Evolutionary conservation across 1,284 basidiomycete genomes (phyloP), one percentile per base, ranked within the genome.

Genomic region (Cutaneotrichosporon sp.): DNA sequence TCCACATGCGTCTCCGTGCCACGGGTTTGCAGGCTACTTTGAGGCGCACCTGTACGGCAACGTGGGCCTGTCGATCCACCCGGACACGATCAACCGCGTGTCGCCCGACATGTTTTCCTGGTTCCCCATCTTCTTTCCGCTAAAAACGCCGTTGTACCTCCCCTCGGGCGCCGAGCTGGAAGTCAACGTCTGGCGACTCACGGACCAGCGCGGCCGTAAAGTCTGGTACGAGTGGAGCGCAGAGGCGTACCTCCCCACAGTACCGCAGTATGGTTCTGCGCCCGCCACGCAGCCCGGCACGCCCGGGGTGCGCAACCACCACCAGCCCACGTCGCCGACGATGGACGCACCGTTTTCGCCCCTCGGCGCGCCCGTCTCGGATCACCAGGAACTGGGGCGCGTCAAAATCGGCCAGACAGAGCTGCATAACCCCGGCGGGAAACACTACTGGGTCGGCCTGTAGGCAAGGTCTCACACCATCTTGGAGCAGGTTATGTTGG

Each of bases 141-240:
- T 93, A 69, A 87, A 85, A 85, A 88, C 94, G 63, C 90, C 94
- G 1, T 75, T 99, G 8, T 97, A 97, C 70, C 80, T 98, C 1
- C 94, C 96, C 12, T 86, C 86, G 55, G 86, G 89, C 64, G 86
- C 88, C 21, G 94, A 98, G 73, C 77, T 99, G 15, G 87, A 91
- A 52, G 89, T 97, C 9, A 88, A 88, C 49, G 83, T 99, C 48
- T 99, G 96, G 94, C 84, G 96, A 26, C 76, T 97, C 54, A 92
- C 91, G 1, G 88, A 88, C 69, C 80, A 85, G 56, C 82, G 84
- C 30, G 83, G 60, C 8, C 61, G 62, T 15, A 70, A 68, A 44
- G 90, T 99, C 8, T 99, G 96, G 96, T 98, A 97, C 76, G 96
- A 98, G 75, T 99, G 96, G 96, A 85, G 86, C 65, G 92, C 90